These are phyloP conservation scores for Thraustotheca clavata DNA, from an alignment of 352 stramenopile genomes.

Conservation along the genomic window DNA sequence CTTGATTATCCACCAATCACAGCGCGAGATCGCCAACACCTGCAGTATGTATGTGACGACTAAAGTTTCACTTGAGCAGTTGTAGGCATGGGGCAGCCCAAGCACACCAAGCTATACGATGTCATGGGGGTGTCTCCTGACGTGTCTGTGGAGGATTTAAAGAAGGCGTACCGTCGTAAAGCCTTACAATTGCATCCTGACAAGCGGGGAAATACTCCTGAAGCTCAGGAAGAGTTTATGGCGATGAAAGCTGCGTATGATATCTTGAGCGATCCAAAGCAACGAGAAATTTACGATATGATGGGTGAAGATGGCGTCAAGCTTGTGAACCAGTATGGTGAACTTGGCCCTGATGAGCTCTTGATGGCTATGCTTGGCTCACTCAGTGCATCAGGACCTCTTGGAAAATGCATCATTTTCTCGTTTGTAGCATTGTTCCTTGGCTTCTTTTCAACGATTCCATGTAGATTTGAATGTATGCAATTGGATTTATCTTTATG, in stretches of 20 bases:
- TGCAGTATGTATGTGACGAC: too few species aligned
- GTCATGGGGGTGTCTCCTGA: slow-evolving; percentile 67
- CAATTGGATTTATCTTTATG: slow-evolving; percentile 13
- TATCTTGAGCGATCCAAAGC: slow-evolving; percentile 82
- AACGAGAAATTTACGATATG: slow-evolving; percentile 76
- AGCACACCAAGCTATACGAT: slow-evolving; percentile 39
- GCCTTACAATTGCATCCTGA: slow-evolving; percentile 89
- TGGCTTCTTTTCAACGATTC: slow-evolving; percentile 80
- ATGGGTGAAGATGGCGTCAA: slow-evolving; percentile 85
- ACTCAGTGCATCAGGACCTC: slow-evolving; percentile 55
- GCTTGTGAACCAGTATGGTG: slow-evolving; percentile 80
- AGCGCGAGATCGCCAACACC: too few species aligned
- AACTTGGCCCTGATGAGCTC: slow-evolving; percentile 54
- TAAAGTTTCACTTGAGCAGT: too few species aligned
- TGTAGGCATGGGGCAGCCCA: slow-evolving; percentile 11
- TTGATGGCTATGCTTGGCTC: slow-evolving; percentile 50
- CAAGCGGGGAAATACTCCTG: slow-evolving; percentile 72
- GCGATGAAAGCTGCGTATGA: slow-evolving; percentile 91
- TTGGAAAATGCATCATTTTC: slow-evolving; percentile 63
- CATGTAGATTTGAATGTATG: slow-evolving; percentile 36
- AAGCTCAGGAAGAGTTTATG: slow-evolving; percentile 87
- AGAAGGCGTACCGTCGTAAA: slow-evolving; percentile 88
- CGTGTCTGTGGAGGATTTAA: slow-evolving; percentile 78
- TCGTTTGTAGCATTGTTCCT: slow-evolving; percentile 62
- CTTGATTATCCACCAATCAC: too few species aligned